Percentiles rank a stretch among this genome's conserved stretches.
phyloP scores from a whole-genome alignment of 768 basidiomycete species.

The Agaricus sinodeliciosus region DNA sequence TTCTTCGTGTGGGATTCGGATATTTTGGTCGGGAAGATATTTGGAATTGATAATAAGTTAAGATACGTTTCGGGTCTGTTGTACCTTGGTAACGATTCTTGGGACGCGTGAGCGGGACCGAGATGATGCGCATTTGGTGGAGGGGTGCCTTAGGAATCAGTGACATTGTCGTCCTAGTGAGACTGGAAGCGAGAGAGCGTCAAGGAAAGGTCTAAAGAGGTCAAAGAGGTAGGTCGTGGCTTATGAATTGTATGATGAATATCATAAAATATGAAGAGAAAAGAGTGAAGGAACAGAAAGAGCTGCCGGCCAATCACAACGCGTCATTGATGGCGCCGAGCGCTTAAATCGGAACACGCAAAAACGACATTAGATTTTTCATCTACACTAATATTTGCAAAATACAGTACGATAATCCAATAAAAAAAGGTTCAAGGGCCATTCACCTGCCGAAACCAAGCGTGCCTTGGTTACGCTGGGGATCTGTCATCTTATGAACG shows the following conservation, averaged over 20 bases:
- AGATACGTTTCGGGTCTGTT: conserved; percentile 16
- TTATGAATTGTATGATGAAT: neutral
- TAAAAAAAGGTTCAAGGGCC: neutral
- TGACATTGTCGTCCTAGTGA: conserved; percentile 6
- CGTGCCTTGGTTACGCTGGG: conserved; percentile 58
- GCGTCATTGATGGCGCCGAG: conserved; percentile 7
- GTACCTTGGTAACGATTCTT: conserved; percentile 9
- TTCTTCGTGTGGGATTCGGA: conserved; percentile 10
- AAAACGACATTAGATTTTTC: neutral
- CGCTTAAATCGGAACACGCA: neutral
- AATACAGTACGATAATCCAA: neutral
- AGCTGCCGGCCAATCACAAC: neutral
- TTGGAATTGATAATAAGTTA: conserved; percentile 43
- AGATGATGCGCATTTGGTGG: conserved; percentile 41
- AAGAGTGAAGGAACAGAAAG: neutral
- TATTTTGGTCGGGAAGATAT: conserved; percentile 18
- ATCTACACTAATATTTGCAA: neutral
- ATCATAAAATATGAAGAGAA: neutral
- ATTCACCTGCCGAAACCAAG: conserved; percentile 20
- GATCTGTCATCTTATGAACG: conserved; percentile 74
- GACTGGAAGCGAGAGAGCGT: neutral
- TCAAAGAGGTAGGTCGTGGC: neutral
- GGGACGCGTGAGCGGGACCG: conserved; percentile 37
- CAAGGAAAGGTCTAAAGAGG: neutral
- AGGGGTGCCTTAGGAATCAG: conserved; percentile 12